Conservation (phyloP, 2,329 filamentous ascomycete genomes). For the Myotisia sp. region DNA sequence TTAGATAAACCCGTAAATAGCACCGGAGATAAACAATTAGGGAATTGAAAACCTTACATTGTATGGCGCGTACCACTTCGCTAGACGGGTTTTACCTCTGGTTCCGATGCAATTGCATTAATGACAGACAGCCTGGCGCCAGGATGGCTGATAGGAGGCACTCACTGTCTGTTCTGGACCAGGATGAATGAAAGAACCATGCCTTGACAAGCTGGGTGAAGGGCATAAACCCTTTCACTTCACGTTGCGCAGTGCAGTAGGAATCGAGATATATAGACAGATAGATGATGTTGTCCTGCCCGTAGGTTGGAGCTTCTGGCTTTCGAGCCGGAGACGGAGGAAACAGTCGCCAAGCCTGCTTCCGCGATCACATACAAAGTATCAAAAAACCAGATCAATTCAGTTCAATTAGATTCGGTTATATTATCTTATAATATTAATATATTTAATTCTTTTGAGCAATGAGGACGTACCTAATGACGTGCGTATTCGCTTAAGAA, state of each 20-base stretch:
- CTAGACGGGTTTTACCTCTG: constrained; percentile 93
- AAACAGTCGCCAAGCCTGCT: too few species aligned
- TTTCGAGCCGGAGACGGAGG: too few species aligned
- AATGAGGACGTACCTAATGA: too few species aligned
- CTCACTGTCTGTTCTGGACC: constrained; percentile 76
- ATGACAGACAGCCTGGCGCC: too few species aligned
- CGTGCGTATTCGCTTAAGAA: too few species aligned
- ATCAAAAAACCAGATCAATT: too few species aligned
- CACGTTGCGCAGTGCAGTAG: background rate
- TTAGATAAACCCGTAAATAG: background rate
- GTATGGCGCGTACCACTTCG: constrained; percentile 98
- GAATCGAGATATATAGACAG: background rate
- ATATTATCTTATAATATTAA: too few species aligned
- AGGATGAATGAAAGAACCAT: constrained; percentile 73
- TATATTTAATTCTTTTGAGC: too few species aligned
- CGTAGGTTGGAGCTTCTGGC: too few species aligned
- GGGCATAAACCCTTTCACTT: constrained; percentile 1
- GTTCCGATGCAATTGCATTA: background rate
- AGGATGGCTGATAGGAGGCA: constrained; percentile 2
- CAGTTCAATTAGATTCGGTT: too few species aligned
- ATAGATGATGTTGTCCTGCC: background rate
- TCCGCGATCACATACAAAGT: too few species aligned
- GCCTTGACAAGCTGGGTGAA: constrained; percentile 9
- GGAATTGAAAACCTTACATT: constrained; percentile 45
- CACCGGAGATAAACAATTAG: too few species aligned